phyloP scores from a whole-genome alignment of 163 green algal genomes.

The Scenedesmus sp. region DNA sequence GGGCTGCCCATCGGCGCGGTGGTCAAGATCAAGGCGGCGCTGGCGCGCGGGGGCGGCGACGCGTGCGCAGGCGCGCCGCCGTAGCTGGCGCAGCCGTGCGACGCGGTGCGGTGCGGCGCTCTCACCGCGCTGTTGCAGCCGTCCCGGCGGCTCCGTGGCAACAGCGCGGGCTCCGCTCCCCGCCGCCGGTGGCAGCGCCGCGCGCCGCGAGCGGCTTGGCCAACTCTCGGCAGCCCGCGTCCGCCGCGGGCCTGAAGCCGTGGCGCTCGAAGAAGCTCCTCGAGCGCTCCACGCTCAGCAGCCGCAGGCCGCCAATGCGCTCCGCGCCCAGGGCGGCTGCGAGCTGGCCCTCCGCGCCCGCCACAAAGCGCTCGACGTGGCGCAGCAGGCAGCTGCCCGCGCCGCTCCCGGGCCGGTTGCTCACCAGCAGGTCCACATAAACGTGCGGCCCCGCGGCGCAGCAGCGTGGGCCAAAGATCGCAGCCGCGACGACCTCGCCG shows the following conservation, averaged over 20 bases:
- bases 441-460: slow-evolving; percentile 27
- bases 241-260: no score
- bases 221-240: no score
- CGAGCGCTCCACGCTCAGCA: no score
- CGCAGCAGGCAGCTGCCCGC: slow-evolving; percentile 44
- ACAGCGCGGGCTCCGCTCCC: background rate
- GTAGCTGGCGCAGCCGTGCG: background rate
- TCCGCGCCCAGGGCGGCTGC: background rate
- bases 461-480: slow-evolving; percentile 39
- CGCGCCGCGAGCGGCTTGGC: no score
- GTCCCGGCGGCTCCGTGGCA: no score
- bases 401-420: slow-evolving; percentile 33
- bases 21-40: slow-evolving; percentile 43
- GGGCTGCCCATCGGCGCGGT: slow-evolving; percentile 44
- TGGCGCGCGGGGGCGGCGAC: no score
- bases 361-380: slow-evolving; percentile 37
- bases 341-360: background rate
- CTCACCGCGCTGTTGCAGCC: no score
- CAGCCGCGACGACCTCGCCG: slow-evolving; percentile 33
- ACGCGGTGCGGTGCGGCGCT: background rate
- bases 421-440: slow-evolving; percentile 50
- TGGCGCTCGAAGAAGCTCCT: no score
- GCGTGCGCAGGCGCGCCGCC: background rate
- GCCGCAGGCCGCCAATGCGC: no score
- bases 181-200: background rate